These are phyloP conservation scores for Straminergon stramineum DNA, from an alignment of 225 moss, liverwort and hornwort genomes.

Conservation along the genomic window DNA sequence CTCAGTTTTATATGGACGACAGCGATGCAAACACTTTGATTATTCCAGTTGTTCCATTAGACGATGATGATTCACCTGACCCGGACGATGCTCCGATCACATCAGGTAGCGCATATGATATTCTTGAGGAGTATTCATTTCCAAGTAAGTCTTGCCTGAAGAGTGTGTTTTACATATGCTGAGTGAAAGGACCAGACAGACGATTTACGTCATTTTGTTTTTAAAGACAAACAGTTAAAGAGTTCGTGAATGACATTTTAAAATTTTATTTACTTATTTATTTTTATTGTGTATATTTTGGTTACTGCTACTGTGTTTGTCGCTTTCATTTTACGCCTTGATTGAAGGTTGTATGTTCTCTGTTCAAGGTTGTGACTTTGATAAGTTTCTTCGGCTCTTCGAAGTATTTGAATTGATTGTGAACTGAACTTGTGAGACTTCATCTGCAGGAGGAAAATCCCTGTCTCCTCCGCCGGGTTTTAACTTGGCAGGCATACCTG, in stretches of 20 bases:
- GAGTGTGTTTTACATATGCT: not conserved
- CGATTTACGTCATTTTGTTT: not conserved
- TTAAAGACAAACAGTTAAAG: not conserved
- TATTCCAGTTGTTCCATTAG: slow-evolving; percentile 85
- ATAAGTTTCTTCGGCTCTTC: not conserved
- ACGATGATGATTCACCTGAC: slow-evolving; percentile 78
- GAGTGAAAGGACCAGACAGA: not conserved
- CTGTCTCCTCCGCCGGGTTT: slow-evolving; percentile 51
- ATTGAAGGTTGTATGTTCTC: not conserved
- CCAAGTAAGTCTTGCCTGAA: slow-evolving; percentile 47
- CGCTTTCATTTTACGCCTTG: not conserved
- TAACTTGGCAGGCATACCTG: not conserved
- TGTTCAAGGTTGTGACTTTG: not conserved
- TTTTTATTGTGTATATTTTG: not conserved
- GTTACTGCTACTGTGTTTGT: not conserved
- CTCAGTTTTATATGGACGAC: slow-evolving; percentile 42
- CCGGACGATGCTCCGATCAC: slow-evolving; percentile 31
- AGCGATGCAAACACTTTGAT: slow-evolving; percentile 56
- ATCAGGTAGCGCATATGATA: slow-evolving; percentile 30
- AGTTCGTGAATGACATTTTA: not conserved
- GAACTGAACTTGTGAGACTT: not conserved
- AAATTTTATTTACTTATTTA: not conserved
- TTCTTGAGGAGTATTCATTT: slow-evolving; percentile 26
- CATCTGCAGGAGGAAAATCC: slow-evolving; percentile 27
- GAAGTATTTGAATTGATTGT: not conserved